These are phyloP conservation scores for Fusarium marasasianum DNA, from an alignment of 2,329 filamentous ascomycete species.

Conservation along the genomic window DNA sequence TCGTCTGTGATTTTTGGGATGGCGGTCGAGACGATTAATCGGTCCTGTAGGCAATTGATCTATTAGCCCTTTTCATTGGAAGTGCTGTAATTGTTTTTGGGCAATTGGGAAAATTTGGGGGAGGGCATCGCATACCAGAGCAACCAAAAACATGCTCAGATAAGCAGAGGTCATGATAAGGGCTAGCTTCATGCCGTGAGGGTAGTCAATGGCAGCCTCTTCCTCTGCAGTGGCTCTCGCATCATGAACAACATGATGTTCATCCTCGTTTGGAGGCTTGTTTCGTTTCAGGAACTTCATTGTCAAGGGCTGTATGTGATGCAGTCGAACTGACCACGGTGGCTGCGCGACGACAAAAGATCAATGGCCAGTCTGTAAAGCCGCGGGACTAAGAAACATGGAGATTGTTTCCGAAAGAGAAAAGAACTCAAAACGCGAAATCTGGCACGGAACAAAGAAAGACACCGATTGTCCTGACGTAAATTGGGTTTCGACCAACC, in stretches of 20 bases:
- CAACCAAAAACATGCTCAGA: background rate
- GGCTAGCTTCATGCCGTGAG: background rate
- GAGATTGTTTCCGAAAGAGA: background rate
- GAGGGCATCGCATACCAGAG: background rate
- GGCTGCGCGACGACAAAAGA: background rate
- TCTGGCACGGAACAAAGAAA: background rate
- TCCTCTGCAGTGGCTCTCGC: background rate
- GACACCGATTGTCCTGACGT: background rate
- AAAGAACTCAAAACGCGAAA: background rate
- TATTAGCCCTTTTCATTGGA: background rate
- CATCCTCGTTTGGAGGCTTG: background rate
- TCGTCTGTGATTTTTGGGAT: conserved; percentile 61
- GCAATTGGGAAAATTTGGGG: background rate
- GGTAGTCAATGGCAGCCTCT: background rate
- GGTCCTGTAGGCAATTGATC: background rate
- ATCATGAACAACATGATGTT: background rate
- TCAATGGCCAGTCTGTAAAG: background rate
- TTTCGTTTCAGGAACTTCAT: background rate
- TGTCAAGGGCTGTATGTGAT: background rate
- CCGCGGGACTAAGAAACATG: background rate
- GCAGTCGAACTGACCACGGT: background rate
- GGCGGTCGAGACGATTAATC: conserved; percentile 56
- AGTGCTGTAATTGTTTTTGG: too few relatives aligned
- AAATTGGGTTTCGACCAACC: background rate
- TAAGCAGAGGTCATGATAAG: conserved; percentile 5